A percentile compares a stretch with the other conserved stretches of the same genome.
Conservation (phyloP, 1,139 yeast species). For the Protomyces inouyei region DNA sequence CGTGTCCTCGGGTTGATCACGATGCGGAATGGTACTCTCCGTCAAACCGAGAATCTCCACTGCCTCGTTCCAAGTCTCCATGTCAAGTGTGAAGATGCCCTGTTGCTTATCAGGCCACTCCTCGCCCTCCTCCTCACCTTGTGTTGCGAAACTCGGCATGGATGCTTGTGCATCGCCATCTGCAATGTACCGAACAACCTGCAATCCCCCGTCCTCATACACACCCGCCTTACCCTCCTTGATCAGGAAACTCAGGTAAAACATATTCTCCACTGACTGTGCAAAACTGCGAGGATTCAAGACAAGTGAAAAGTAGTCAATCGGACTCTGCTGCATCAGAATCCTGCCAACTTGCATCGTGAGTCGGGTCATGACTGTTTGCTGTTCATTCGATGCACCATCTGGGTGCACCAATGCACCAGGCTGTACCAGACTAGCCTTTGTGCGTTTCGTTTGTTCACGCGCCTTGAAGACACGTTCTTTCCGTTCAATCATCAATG, state of each 20-base stretch:
- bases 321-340: conserved; percentile 37
- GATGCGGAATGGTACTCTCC: conserved; percentile 8
- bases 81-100: conserved; percentile 22
- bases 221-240: conserved; percentile 63
- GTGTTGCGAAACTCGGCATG: not conserved
- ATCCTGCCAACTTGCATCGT: conserved; percentile 36
- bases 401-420: conserved; percentile 38
- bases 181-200: conserved; percentile 36
- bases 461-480: conserved; percentile 39
- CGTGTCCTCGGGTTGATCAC: conserved; percentile 6
- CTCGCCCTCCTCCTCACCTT: not conserved
- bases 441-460: conserved; percentile 24
- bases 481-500: conserved; percentile 30
- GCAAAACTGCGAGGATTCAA: conserved; percentile 71
- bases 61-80: conserved; percentile 16
- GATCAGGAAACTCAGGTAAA: conserved; percentile 72
- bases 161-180: conserved; percentile 20
- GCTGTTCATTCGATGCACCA: conserved; percentile 46
- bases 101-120: conserved; percentile 23
- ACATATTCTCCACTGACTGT: conserved; percentile 77
- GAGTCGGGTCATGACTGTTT: conserved; percentile 49
- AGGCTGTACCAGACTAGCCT: conserved; percentile 21
- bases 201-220: conserved; percentile 46
- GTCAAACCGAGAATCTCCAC: conserved; percentile 13
- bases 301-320: conserved; percentile 61